Conservation (phyloP, 2,329 filamentous ascomycete genomes). For the Dendryphion nanum region DNA sequence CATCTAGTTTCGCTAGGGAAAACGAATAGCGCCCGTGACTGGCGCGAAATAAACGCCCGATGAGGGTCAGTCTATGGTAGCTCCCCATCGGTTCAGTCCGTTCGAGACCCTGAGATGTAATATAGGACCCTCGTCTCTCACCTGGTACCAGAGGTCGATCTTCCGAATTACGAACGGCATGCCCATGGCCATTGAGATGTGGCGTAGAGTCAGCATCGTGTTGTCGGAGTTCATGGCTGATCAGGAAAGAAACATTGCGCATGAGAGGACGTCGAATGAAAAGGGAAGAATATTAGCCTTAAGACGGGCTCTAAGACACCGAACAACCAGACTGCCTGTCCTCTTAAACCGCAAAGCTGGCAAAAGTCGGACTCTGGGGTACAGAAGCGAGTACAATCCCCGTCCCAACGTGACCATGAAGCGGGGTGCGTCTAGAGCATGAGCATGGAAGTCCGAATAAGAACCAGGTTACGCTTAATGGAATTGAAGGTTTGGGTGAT, state of each 20-base stretch:
- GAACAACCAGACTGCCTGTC: slow-evolving; percentile 3
- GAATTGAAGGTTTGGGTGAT: too few relatives aligned
- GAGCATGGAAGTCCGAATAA: slow-evolving; percentile 3
- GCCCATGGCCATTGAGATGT: neutral
- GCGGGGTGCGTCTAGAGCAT: slow-evolving; percentile 11
- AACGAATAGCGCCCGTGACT: slow-evolving; percentile 2
- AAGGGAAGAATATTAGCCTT: slow-evolving; percentile 9
- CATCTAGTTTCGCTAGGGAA: slow-evolving; percentile 10
- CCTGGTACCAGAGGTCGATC: slow-evolving; percentile 8
- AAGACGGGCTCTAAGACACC: slow-evolving; percentile 13
- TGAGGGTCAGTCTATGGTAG: slow-evolving; percentile 1
- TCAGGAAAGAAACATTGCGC: too few relatives aligned
- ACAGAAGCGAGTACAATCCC: slow-evolving; percentile 13
- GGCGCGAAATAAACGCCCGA: neutral
- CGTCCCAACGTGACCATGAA: slow-evolving; percentile 1
- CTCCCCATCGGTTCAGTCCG: neutral
- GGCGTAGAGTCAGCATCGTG: neutral
- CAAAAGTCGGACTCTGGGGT: slow-evolving; percentile 16
- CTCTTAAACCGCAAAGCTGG: neutral
- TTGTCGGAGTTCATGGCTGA: neutral
- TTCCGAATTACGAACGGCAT: slow-evolving; percentile 5
- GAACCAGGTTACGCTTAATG: slow-evolving; percentile 7
- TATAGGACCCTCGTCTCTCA: neutral
- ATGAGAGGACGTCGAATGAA: neutral
- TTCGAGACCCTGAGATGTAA: neutral